phyloP scores from a whole-genome alignment of 2,329 filamentous ascomycete genomes.

The Trichoderma simmonsii region DNA sequence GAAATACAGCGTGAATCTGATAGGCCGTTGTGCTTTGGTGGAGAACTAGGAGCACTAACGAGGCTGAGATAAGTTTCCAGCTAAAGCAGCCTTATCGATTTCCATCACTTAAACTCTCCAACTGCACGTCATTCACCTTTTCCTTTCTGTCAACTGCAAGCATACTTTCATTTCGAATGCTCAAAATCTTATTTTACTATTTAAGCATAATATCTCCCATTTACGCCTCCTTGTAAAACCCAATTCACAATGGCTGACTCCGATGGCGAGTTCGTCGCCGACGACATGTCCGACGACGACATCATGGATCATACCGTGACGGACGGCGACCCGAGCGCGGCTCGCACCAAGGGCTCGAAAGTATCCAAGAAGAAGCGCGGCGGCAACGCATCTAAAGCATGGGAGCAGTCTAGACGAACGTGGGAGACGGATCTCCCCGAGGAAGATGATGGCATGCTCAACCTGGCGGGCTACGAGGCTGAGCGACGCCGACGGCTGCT shows the following conservation, averaged over 20 bases:
- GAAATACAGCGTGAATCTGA: background rate
- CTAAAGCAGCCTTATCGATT: slow-evolving; percentile 13
- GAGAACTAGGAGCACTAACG: slow-evolving; percentile 14
- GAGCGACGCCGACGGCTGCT: slow-evolving; percentile 77
- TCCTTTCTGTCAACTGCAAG: background rate
- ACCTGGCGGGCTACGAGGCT: slow-evolving; percentile 75
- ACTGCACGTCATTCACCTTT: background rate
- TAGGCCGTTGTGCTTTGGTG: background rate
- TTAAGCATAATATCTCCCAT: background rate
- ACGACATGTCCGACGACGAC: slow-evolving; percentile 64
- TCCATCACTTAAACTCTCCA: background rate
- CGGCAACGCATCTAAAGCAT: slow-evolving; percentile 52
- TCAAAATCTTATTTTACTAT: background rate
- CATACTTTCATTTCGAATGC: background rate
- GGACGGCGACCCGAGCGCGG: slow-evolving; percentile 31
- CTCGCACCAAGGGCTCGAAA: slow-evolving; percentile 29
- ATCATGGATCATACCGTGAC: slow-evolving; percentile 49
- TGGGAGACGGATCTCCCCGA: slow-evolving; percentile 67
- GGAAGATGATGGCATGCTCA: slow-evolving; percentile 77
- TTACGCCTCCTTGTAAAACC: no score
- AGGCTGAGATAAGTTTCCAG: slow-evolving; percentile 18
- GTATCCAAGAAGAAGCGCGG: slow-evolving; percentile 33
- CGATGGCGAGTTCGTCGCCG: slow-evolving; percentile 65
- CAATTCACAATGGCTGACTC: slow-evolving; percentile 62
- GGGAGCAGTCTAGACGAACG: slow-evolving; percentile 64